These are phyloP conservation scores for Pythium pectinolyticum DNA, from an alignment of 352 stramenopile species.

Conservation along the genomic window DNA sequence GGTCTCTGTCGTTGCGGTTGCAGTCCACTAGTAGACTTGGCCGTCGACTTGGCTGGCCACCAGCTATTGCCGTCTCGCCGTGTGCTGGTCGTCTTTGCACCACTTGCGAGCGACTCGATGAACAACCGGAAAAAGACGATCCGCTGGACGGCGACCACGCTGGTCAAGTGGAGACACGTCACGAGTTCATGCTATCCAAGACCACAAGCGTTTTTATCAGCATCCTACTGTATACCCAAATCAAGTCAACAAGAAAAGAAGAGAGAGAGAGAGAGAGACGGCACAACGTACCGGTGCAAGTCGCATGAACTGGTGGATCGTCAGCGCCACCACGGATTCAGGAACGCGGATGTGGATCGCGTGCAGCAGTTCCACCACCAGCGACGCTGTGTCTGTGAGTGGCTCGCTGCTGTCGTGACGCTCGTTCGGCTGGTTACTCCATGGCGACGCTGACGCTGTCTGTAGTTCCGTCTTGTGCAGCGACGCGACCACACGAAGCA, in stretches of 20 bases:
- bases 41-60: constrained; percentile 16
- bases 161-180: constrained; percentile 38
- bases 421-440: constrained; percentile 6
- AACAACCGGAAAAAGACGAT: constrained; percentile 62
- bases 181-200: constrained; percentile 37
- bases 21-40: neutral
- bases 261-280: neutral
- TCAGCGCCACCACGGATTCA: neutral
- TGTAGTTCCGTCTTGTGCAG: neutral
- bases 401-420: neutral
- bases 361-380: constrained; percentile 16
- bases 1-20: neutral
- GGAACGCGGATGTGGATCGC: constrained; percentile 17
- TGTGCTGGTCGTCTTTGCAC: constrained; percentile 19
- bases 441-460: neutral
- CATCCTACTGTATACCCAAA: neutral
- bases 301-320: constrained; percentile 25
- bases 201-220: neutral
- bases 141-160: constrained; percentile 50
- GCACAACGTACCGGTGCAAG: constrained; percentile 36
- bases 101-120: constrained; percentile 34
- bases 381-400: neutral
- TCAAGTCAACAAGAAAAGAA: neutral
- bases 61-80: constrained; percentile 2
- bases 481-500: constrained; percentile 35